Percentiles rank a stretch among this genome's conserved stretches.
Evolutionary conservation across 148 eudicot genomes (phyloP).

Genomic region (Beta vulgaris): DNA sequence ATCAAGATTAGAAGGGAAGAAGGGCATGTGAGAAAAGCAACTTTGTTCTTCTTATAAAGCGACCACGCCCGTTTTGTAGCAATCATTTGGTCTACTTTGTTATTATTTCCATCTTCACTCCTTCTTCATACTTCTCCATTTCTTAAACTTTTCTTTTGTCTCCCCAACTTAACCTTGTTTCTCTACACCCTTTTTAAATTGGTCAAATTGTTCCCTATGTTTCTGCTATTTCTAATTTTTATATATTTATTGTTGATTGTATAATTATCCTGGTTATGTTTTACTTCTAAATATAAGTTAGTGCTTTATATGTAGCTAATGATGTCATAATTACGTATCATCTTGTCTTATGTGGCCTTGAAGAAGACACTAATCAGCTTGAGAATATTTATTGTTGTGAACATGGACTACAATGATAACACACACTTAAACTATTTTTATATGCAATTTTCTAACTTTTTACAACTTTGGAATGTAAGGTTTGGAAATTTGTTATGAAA

Average conservation of each 20-base stretch:
- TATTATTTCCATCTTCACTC: conserved; percentile 34
- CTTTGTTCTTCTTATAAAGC: conserved; percentile 43
- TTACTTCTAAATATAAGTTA: background rate
- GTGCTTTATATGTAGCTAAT: background rate
- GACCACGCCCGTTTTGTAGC: conserved; percentile 71
- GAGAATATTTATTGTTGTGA: background rate
- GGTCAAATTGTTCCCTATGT: conserved; percentile 21
- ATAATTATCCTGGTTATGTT: background rate
- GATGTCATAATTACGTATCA: conserved; percentile 31
- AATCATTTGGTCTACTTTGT: conserved; percentile 76
- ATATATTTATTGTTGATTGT: conserved; percentile 1
- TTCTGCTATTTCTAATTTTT: conserved; percentile 9
- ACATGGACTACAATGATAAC: background rate
- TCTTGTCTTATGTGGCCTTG: conserved; percentile 25
- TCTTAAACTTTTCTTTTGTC: background rate
- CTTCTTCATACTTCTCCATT: background rate
- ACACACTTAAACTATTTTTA: too few relatives aligned
- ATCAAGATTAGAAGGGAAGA: conserved; percentile 16
- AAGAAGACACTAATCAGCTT: background rate
- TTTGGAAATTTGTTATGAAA: too few relatives aligned
- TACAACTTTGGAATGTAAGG: too few relatives aligned
- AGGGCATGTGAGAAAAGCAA: conserved; percentile 54
- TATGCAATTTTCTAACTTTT: too few relatives aligned
- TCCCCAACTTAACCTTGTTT: conserved; percentile 13
- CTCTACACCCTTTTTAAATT: conserved; percentile 14